phyloP scores from a whole-genome alignment of 2,329 filamentous ascomycete genomes.

The Sporothrix protearum region DNA sequence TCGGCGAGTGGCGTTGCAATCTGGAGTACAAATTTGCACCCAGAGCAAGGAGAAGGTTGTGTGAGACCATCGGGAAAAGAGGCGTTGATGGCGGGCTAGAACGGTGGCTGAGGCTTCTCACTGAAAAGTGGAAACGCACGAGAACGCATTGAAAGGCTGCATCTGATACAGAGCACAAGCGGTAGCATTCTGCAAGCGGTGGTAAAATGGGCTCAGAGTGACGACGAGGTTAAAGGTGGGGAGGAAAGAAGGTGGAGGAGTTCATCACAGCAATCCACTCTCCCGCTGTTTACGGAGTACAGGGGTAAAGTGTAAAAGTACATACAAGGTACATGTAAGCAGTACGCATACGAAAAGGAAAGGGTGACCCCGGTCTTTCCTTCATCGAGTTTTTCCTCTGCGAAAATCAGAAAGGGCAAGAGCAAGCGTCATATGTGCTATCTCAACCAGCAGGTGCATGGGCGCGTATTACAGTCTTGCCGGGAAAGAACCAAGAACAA shows the following conservation, averaged over 20 bases:
- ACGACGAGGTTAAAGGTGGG: background rate
- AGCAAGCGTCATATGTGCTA: background rate
- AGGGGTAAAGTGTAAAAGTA: no score
- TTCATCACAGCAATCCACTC: background rate
- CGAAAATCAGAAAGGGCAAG: background rate
- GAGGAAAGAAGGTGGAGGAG: background rate
- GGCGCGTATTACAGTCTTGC: background rate
- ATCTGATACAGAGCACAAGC: background rate
- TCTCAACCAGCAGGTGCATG: background rate
- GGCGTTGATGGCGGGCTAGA: background rate
- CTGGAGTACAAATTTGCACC: background rate
- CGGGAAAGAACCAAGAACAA: background rate
- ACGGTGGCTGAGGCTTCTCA: background rate
- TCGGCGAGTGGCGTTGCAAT: constrained; percentile 18
- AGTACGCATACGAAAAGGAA: background rate
- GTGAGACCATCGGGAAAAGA: background rate
- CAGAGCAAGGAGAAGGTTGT: background rate
- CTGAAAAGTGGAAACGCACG: background rate
- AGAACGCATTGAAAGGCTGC: background rate
- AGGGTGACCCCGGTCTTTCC: background rate
- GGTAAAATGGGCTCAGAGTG: background rate
- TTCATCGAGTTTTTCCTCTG: background rate
- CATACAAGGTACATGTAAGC: no score
- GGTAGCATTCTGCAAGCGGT: background rate
- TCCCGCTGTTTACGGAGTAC: background rate